Evolutionary conservation across 306 rosid genomes (phyloP), one percentile per base, ranked within the genome.

Genomic region (Alnus glutinosa): DNA sequence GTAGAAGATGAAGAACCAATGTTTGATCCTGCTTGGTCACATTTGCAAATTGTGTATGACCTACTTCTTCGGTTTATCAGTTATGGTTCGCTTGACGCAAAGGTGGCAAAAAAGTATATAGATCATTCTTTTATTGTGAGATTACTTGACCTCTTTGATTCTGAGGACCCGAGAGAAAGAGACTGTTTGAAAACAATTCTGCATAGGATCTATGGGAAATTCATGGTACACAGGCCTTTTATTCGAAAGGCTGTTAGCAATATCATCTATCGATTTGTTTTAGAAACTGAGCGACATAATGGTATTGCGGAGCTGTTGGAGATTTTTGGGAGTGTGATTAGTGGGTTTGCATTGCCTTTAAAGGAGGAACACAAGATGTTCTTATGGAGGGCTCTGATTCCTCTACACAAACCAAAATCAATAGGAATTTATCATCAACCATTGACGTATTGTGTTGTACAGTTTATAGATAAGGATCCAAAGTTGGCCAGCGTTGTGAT

Each of bases 161-260:
- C 99, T 0, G 98, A 93, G 74, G 99, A 96, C 77, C 99, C 98
- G 55, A 90, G 99, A 84, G 99, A 96, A 87, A 92, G 99, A 87
- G 98, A 96, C 83, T 93, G 96, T 83, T 85, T 93, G 93, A 96
- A 96, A 82, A 91, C 99, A 75, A 80, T 96, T 73, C 92, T 93
- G 83, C 99, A 96, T 75, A 88, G 97, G 78, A 85, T 96, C 75
- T 96, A 96, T 50, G 99, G 98, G 64, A 96, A 96, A 70, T 96
- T 93, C 92, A 93, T 93, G 99, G 90, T 89, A 59, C 98, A 96
- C 79, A 91, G 99, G 83, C 94, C 97, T 78, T 96, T 91, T 75
- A 85, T 96, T 12, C 66, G 99, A 76, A 96, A 91, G 84, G 95
- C 90, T 34, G 96, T 93, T 63, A 91, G 99, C 90, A 93, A 90